Base-by-base conservation (phyloP, 352 stramenopile genomes). In the Phytopythium litorale region DNA sequence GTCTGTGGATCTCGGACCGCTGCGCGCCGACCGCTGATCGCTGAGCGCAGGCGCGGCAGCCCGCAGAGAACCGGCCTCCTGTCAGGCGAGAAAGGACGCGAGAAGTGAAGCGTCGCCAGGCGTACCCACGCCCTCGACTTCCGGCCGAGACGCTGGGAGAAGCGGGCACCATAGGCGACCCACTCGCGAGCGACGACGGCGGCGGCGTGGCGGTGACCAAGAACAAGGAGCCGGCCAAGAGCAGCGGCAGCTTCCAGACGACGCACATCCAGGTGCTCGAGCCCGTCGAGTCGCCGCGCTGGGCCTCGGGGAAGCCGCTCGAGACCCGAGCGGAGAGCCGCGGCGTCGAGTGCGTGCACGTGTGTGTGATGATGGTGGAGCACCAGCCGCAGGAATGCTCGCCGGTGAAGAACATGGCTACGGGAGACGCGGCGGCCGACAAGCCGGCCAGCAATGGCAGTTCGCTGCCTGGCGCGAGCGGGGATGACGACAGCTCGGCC, bases 361-460 rank as follows among this genome's bases (percentile, higher is more conserved):
- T 89, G 37, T 89, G 79, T 58, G 78, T 89, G 52, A 84, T 89
- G 75, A 87, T 84, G 75, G 71, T 86, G 12, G 77, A 88, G 54
- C 60, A 84, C 50, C 67, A 74, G 46, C 45, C 58, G 32, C 74
- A 79, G 37, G 70, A 78, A 56, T 71, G 57, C 40, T 68, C 68
- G 21, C 54, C 67, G 4, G 64, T 58, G 23, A 43, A 75, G 33
- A 65, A 58, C 18, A 6, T 15, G 15, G 5, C 49, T 15, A 32
- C 28, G 28, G 28, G 28, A n/a, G 51, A 42, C 28, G 25, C 8
- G 28, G 50, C 32, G 0, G 51, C 43, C 50, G 63, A 64, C 13
- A 78, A 77, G 53, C 62, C 70, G 35, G 42, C 65, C 35, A 63
- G 43, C 18, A 65, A 49, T 23, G 28, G 5, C 19, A 49, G 43